phyloP scores from a whole-genome alignment of 2,329 filamentous ascomycete species.

The Talaromyces funiculosus region DNA sequence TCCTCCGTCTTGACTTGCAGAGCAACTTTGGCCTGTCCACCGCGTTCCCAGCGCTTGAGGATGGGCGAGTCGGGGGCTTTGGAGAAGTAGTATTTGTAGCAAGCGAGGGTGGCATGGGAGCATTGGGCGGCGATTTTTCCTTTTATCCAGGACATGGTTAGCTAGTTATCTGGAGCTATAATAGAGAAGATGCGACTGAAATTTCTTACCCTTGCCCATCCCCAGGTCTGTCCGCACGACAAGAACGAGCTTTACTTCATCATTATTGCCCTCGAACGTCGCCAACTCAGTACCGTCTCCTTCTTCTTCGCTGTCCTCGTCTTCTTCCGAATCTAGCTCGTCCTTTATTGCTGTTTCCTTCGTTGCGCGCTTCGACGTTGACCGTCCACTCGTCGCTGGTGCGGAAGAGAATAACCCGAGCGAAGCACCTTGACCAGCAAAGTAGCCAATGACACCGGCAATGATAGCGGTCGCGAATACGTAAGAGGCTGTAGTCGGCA shows the following conservation, averaged over 20 bases:
- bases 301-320: conserved; percentile 61
- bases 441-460: conserved; percentile 70
- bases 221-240: conserved; percentile 90
- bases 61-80: conserved; percentile 53
- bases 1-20: conserved; percentile 84
- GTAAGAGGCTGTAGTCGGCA: conserved; percentile 53
- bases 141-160: conserved; percentile 34
- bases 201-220: conserved; percentile 79
- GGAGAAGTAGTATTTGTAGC: conserved; percentile 76
- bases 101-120: conserved; percentile 91
- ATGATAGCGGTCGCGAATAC: conserved; percentile 69
- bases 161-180: neutral
- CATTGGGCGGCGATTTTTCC: conserved; percentile 97
- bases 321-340: conserved; percentile 42
- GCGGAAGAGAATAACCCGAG: conserved; percentile 69
- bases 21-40: conserved; percentile 89
- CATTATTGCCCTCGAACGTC: conserved; percentile 49
- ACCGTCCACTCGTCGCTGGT: conserved; percentile 21
- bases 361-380: conserved; percentile 32
- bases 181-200: neutral
- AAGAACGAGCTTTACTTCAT: conserved; percentile 91
- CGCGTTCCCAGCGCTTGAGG: conserved; percentile 76
- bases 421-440: conserved; percentile 58
- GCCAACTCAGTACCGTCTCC: conserved; percentile 48
- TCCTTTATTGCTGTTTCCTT: conserved; percentile 35